Conservation (phyloP, 345 rosid genomes). For the Cardamine chenopodiifolia region DNA sequence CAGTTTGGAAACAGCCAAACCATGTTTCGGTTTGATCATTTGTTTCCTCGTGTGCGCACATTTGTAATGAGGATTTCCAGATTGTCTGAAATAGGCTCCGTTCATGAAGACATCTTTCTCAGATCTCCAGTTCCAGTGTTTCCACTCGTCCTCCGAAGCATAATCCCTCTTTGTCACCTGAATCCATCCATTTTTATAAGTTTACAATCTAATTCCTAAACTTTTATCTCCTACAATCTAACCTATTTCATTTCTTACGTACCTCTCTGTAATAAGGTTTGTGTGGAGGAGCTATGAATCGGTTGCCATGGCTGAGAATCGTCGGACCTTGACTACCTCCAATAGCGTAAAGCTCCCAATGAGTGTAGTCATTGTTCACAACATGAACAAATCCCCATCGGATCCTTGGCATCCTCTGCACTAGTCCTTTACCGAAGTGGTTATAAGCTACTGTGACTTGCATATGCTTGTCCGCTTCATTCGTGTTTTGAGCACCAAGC, state of each 20-base stretch:
- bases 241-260: neutral
- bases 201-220: neutral
- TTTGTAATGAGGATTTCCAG: slow-evolving; percentile 45
- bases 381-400: slow-evolving; percentile 77
- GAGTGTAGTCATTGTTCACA: slow-evolving; percentile 78
- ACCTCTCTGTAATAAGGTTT: slow-evolving; percentile 51
- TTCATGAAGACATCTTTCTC: slow-evolving; percentile 65
- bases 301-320: slow-evolving; percentile 72
- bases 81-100: slow-evolving; percentile 60
- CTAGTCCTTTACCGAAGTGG: slow-evolving; percentile 74
- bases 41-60: slow-evolving; percentile 18
- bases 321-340: slow-evolving; percentile 73
- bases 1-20: slow-evolving; percentile 34
- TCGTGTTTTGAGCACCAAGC: slow-evolving; percentile 62
- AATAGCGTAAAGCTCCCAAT: slow-evolving; percentile 79
- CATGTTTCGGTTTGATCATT: slow-evolving; percentile 48
- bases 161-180: slow-evolving; percentile 68
- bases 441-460: slow-evolving; percentile 74
- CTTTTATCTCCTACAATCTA: neutral
- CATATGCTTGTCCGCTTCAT: slow-evolving; percentile 50
- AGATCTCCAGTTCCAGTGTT: slow-evolving; percentile 70
- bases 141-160: slow-evolving; percentile 55
- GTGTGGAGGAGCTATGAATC: slow-evolving; percentile 68
- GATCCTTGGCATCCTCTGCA: slow-evolving; percentile 81
- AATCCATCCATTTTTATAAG: neutral